These are phyloP conservation scores for Phytophthora chlamydospora DNA, from an alignment of 352 stramenopile species.

Conservation along the genomic window DNA sequence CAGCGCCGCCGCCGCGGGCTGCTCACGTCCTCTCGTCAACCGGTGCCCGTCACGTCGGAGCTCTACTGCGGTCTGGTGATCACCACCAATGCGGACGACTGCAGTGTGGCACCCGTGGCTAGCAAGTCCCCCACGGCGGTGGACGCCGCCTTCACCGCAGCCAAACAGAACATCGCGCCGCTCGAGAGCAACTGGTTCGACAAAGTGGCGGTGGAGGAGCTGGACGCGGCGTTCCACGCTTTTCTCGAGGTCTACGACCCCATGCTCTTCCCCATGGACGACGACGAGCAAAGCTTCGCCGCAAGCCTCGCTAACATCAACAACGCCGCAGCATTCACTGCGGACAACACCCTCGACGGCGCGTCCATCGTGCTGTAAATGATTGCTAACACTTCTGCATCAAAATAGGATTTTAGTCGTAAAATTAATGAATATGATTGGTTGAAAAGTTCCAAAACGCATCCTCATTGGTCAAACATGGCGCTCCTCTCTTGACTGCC, in stretches of 20 bases:
- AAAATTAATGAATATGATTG: conserved; percentile 24
- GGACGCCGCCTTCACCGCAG: conserved; percentile 1
- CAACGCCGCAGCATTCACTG: neutral
- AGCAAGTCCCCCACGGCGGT: conserved; percentile 25
- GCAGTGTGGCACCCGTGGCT: neutral
- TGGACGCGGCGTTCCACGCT: conserved; percentile 29
- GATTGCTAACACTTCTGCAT: conserved; percentile 11
- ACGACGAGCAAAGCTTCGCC: conserved; percentile 1
- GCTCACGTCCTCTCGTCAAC: conserved; percentile 27
- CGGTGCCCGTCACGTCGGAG: conserved; percentile 14
- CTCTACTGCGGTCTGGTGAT: conserved; percentile 17
- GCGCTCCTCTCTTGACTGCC: neutral
- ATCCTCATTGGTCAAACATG: conserved; percentile 10
- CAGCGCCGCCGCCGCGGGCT: conserved; percentile 46
- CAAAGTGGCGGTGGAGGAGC: conserved; percentile 23
- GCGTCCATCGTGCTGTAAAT: conserved; percentile 23
- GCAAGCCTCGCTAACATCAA: too few relatives aligned
- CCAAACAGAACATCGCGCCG: neutral
- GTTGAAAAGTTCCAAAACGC: neutral
- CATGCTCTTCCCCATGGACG: conserved; percentile 23
- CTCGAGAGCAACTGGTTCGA: conserved; percentile 36
- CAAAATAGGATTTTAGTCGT: conserved; percentile 5
- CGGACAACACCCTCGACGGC: conserved; percentile 10
- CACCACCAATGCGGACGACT: conserved; percentile 10
- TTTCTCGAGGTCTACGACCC: conserved; percentile 37